phyloP scores from a whole-genome alignment of 2,329 filamentous ascomycete genomes.

The Aspergillus proliferans region DNA sequence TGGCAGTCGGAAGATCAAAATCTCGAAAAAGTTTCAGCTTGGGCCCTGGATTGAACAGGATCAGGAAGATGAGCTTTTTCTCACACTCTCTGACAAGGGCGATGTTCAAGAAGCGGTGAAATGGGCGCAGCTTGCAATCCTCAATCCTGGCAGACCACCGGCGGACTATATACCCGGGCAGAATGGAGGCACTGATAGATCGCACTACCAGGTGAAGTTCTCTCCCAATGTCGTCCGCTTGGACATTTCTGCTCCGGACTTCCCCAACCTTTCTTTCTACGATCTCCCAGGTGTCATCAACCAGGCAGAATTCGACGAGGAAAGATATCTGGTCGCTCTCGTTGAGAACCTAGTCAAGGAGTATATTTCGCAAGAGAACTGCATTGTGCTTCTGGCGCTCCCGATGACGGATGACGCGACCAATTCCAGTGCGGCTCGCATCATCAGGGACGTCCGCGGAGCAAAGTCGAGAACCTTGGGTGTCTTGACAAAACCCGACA shows the following conservation, averaged over 20 bases:
- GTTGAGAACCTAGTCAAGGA: constrained; percentile 64
- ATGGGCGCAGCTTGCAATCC: constrained; percentile 69
- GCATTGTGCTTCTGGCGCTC: constrained; percentile 70
- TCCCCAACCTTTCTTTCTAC: constrained; percentile 74
- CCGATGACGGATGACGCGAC: constrained; percentile 74
- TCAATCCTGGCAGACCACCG: constrained; percentile 58
- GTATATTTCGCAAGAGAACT: constrained; percentile 63
- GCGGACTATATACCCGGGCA: constrained; percentile 50
- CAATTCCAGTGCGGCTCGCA: constrained; percentile 63
- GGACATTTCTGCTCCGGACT: constrained; percentile 63
- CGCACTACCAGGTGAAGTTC: constrained; percentile 55
- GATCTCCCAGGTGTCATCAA: constrained; percentile 80
- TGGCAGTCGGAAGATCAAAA: constrained; percentile 27
- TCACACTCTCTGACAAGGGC: constrained; percentile 53
- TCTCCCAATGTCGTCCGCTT: constrained; percentile 76
- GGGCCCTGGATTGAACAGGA: constrained; percentile 58
- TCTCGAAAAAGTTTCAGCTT: constrained; percentile 47
- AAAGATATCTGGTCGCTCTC: constrained; percentile 64
- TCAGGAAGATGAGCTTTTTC: constrained; percentile 52
- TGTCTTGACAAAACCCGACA: constrained; percentile 80
- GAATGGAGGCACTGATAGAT: constrained; percentile 30
- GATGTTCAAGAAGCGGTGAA: constrained; percentile 63
- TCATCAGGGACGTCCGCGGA: constrained; percentile 51
- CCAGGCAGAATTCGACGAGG: constrained; percentile 56
- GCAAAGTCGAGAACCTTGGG: constrained; percentile 61